Evolutionary conservation across 176 grass and related monocot species (phyloP).

Genomic region (Oryza meyeriana): DNA sequence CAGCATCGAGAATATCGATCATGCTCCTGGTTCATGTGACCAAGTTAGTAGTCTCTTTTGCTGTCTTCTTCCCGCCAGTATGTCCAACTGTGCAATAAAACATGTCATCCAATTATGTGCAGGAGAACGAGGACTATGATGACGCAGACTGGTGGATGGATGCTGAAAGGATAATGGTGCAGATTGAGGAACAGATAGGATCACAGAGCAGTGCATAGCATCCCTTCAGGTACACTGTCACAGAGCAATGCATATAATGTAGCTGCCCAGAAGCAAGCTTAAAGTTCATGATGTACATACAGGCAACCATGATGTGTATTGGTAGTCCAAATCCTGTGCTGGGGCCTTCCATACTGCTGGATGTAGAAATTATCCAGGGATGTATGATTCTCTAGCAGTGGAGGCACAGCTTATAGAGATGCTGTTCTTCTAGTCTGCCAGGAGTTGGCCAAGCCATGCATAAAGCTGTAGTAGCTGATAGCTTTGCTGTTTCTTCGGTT

Average conservation of each 20-base stretch:
- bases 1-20: slow-evolving; percentile 50
- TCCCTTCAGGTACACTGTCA: neutral
- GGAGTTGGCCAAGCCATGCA: neutral
- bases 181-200: slow-evolving; percentile 48
- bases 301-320: neutral
- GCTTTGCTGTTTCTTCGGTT: neutral
- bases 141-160: slow-evolving; percentile 68
- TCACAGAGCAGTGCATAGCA: slow-evolving; percentile 24
- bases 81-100: neutral
- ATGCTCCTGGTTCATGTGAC: slow-evolving; percentile 3
- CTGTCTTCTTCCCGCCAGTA: neutral
- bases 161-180: slow-evolving; percentile 51
- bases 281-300: neutral
- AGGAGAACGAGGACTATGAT: slow-evolving; percentile 52
- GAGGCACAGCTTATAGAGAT: neutral
- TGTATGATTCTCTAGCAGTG: neutral
- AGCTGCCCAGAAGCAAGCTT: neutral
- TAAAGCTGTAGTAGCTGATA: neutral
- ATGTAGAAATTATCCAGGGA: too few species aligned
- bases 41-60: slow-evolving; percentile 43
- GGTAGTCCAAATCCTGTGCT: neutral
- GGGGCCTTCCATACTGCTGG: too few species aligned
- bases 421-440: neutral
- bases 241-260: neutral
- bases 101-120: neutral